A percentile compares a stretch with the other conserved stretches of the same genome.
Conservation (phyloP, 768 basidiomycete genomes). For the Russula griseocarnosa region DNA sequence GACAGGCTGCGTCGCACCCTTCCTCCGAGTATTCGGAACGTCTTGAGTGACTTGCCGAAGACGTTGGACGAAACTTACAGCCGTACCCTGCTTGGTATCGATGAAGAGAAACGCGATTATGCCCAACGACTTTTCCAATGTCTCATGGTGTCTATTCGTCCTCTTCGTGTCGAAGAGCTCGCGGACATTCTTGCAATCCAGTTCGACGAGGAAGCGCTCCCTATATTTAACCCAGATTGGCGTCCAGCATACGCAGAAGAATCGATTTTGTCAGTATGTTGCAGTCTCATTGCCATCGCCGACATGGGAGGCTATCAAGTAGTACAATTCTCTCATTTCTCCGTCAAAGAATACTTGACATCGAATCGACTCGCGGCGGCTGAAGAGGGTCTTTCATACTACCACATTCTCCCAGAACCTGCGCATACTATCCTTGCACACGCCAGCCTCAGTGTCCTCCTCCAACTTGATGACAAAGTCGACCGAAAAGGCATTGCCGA, state of each 20-base stretch:
- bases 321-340: no score
- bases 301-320: no score
- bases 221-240: conserved; percentile 1
- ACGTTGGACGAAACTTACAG: conserved; percentile 5
- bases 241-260: background rate
- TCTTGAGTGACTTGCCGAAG: background rate
- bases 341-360: no score
- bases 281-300: no score
- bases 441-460: no score
- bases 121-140: conserved; percentile 11
- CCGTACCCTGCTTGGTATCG: background rate
- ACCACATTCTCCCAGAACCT: no score
- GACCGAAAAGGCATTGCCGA: no score
- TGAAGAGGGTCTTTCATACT: no score
- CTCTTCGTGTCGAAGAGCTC: conserved; percentile 10
- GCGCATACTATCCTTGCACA: no score
- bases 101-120: background rate
- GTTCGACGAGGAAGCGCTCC: background rate
- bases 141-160: background rate
- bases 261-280: no score
- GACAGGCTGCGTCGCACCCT: conserved; percentile 1
- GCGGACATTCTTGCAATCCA: conserved; percentile 15
- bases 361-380: no score
- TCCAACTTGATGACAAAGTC: no score
- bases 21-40: background rate